Evolutionary conservation across 495 filamentous ascomycete species (phyloP).

Genomic region (Neurospora tetraspora): DNA sequence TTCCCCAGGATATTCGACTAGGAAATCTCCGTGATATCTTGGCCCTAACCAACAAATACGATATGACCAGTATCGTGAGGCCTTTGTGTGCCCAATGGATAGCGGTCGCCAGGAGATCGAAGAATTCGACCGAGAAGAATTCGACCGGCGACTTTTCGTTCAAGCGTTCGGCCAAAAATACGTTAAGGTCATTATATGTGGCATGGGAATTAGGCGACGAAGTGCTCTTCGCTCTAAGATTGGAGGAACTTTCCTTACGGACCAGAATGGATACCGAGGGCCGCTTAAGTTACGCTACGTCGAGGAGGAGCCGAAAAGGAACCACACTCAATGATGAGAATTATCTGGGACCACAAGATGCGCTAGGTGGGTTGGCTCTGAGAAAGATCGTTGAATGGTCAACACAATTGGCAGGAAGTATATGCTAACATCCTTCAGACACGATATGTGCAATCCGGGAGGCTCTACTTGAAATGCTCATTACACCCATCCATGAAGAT

Average conservation of each 20-base stretch:
- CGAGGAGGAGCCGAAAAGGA: neutral
- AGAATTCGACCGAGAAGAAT: no score
- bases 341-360: neutral
- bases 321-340: neutral
- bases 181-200: neutral
- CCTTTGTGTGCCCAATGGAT: constrained; percentile 17
- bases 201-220: neutral
- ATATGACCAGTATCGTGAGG: constrained; percentile 12
- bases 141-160: neutral
- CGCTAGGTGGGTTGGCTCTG: neutral
- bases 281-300: neutral
- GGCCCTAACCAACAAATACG: constrained; percentile 19
- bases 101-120: neutral
- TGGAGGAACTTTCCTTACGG: neutral
- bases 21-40: constrained; percentile 13
- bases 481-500: neutral
- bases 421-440: neutral
- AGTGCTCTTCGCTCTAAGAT: neutral
- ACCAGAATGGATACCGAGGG: neutral
- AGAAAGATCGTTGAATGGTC: neutral
- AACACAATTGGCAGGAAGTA: neutral
- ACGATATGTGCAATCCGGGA: neutral
- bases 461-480: neutral
- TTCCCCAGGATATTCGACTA: constrained; percentile 2
- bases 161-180: neutral